Base-by-base conservation (phyloP, 2,329 filamentous ascomycete genomes). In the Cladosporium colombiae region DNA sequence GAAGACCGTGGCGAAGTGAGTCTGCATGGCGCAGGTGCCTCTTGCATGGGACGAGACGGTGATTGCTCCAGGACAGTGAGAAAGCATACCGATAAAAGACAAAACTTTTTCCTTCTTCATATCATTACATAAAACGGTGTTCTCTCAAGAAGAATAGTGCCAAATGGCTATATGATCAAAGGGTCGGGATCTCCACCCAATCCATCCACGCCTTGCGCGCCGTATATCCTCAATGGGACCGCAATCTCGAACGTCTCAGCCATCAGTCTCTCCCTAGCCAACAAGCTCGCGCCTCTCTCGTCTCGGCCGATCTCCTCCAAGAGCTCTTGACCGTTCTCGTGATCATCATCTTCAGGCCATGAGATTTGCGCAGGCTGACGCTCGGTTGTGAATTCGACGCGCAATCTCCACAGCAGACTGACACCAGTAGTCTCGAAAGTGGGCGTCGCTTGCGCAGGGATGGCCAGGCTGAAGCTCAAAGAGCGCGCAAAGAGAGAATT, bases 371-470 rank as follows among this genome's bases (percentile, higher is more conserved):
- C 59, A 29, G 69, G 57, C 50, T 70, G 67, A 64, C 72, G 67
- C 58, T 70, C 70, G 23, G 94, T 94, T 29, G 97, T 93, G 78
- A 99, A 99, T 78, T 98, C 93, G 66, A 99, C 88, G 1, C 92
- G 84, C 37, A 99, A 82, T 76, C 90, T 91, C 95, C 95, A 99
- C 70, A 92, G 90, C 29, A 97, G 81, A 69, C 87, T 91, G 4
- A 99, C 87, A 1, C 93, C 93, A 68, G 88, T 96, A 0, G 95
- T 99, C 56, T 96, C 86, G 71, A 99, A 96, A 69, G 95, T 93
- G 0, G 95, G 95, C 0, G 93, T 97, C 0, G 92, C 93, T 16
- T 84, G 85, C 21, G 90, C 85, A 0, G 95, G 95, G 58, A 99
- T 93, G 0, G 91, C 90, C 0, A 93, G 91, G 10, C 84, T 89